These are phyloP conservation scores for Fusarium gaditjirri DNA, from an alignment of 2,329 filamentous ascomycete species.

Conservation along the genomic window DNA sequence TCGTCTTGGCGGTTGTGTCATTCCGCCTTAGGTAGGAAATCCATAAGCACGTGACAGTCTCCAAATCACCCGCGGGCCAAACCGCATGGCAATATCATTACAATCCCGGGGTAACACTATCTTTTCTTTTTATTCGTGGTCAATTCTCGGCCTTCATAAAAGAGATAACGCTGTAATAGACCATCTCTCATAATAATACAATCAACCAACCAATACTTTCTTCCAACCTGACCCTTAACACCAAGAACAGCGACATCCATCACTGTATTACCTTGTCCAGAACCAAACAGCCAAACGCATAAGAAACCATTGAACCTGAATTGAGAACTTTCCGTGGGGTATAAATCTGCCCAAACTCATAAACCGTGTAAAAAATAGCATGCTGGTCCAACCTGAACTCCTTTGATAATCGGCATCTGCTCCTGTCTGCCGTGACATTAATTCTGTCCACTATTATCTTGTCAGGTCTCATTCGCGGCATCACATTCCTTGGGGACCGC, in stretches of 20 bases:
- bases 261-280: slow-evolving; percentile 27
- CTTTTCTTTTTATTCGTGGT: not conserved
- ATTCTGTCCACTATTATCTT: slow-evolving; percentile 7
- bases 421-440: slow-evolving; percentile 17
- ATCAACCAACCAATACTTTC: not conserved
- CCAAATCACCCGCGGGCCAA: not conserved
- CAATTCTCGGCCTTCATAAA: not conserved
- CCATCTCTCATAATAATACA: slow-evolving; percentile 13
- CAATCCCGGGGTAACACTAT: not conserved
- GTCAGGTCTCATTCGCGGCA: not conserved
- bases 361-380: slow-evolving; percentile 27
- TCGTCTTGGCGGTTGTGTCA: slow-evolving; percentile 46
- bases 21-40: slow-evolving; percentile 31
- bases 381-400: slow-evolving; percentile 35
- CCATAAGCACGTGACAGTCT: slow-evolving; percentile 46
- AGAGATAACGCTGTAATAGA: not conserved
- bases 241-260: slow-evolving; percentile 22
- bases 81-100: not conserved
- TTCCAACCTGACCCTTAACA: slow-evolving; percentile 28
- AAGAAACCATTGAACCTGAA: slow-evolving; percentile 34
- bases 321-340: slow-evolving; percentile 47
- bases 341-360: slow-evolving; percentile 45
- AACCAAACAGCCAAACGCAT: slow-evolving; percentile 1
- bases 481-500: slow-evolving; percentile 61
- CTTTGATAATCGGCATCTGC: slow-evolving; percentile 9